Percentiles rank a stretch among this genome's conserved stretches.
Conservation (phyloP, 768 basidiomycete species). For the Termitomyces sp. region DNA sequence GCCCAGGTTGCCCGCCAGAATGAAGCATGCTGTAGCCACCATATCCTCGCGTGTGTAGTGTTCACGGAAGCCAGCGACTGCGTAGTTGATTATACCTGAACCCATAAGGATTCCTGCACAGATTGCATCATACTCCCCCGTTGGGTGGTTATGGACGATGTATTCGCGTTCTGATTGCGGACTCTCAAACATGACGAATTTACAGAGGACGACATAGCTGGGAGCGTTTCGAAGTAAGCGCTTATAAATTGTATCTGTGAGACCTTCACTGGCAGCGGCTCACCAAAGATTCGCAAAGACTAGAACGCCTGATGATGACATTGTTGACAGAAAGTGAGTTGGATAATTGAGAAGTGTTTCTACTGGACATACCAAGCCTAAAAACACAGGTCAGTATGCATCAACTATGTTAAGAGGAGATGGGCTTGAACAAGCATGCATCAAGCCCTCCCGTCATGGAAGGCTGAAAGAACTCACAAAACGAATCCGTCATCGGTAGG, state of each 20-base stretch:
- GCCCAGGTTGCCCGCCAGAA: constrained; percentile 5
- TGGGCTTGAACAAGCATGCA: neutral
- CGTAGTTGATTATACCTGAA: constrained; percentile 11
- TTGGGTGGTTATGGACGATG: neutral
- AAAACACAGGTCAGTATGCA: neutral
- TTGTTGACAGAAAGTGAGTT: neutral
- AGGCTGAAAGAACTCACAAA: constrained; percentile 1
- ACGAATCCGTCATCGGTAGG: neutral
- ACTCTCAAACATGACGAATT: constrained; percentile 1
- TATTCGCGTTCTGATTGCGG: neutral
- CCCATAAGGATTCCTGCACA: constrained; percentile 12
- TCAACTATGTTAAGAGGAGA: neutral
- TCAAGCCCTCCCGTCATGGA: neutral
- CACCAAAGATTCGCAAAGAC: constrained; percentile 13
- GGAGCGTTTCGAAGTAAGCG: neutral
- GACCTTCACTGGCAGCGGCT: neutral
- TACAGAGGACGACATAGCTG: constrained; percentile 13
- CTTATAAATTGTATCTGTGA: neutral
- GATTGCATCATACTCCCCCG: constrained; percentile 5
- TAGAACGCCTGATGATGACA: neutral
- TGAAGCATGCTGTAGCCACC: constrained; percentile 3
- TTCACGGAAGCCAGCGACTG: constrained; percentile 6
- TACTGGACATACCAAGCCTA: constrained; percentile 3
- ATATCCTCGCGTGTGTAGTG: neutral
- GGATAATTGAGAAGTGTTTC: neutral